Percentiles rank a stretch among this genome's conserved stretches.
Conservation (phyloP, 495 filamentous ascomycete genomes). For the Cairneyella variabilis region DNA sequence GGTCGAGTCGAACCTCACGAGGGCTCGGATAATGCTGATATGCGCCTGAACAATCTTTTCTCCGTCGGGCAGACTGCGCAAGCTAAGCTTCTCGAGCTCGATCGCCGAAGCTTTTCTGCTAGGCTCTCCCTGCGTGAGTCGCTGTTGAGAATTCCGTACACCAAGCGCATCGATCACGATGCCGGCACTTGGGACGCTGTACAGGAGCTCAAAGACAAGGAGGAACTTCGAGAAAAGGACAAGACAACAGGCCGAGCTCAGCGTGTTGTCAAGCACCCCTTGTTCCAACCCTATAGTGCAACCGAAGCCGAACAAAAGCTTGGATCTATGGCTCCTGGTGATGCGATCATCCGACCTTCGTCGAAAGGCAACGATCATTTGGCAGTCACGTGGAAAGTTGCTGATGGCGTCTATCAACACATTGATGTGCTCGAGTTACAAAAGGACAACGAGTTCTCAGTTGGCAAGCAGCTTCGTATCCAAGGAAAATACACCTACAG, state of each 20-base stretch:
- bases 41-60: slow-evolving; percentile 49
- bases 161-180: slow-evolving; percentile 61
- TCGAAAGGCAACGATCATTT: slow-evolving; percentile 93
- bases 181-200: slow-evolving; percentile 81
- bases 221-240: slow-evolving; percentile 75
- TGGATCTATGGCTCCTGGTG: slow-evolving; percentile 75
- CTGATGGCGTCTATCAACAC: slow-evolving; percentile 90
- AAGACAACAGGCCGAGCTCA: slow-evolving; percentile 75
- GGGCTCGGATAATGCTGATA: slow-evolving; percentile 40
- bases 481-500: slow-evolving; percentile 84
- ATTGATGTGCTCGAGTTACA: slow-evolving; percentile 95
- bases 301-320: slow-evolving; percentile 92
- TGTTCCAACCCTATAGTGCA: slow-evolving; percentile 90
- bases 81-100: slow-evolving; percentile 81
- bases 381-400: slow-evolving; percentile 97
- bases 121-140: slow-evolving; percentile 82
- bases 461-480: slow-evolving; percentile 78
- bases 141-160: slow-evolving; percentile 65
- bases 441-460: slow-evolving; percentile 93
- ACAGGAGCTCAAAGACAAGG: slow-evolving; percentile 74
- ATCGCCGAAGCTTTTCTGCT: slow-evolving; percentile 74
- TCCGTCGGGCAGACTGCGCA: slow-evolving; percentile 75
- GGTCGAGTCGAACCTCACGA: slow-evolving; percentile 60
- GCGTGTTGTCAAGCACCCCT: slow-evolving; percentile 93
- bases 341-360: slow-evolving; percentile 91